Conservation (phyloP, 2,329 filamentous ascomycete genomes). For the Alternaria gansuensis region DNA sequence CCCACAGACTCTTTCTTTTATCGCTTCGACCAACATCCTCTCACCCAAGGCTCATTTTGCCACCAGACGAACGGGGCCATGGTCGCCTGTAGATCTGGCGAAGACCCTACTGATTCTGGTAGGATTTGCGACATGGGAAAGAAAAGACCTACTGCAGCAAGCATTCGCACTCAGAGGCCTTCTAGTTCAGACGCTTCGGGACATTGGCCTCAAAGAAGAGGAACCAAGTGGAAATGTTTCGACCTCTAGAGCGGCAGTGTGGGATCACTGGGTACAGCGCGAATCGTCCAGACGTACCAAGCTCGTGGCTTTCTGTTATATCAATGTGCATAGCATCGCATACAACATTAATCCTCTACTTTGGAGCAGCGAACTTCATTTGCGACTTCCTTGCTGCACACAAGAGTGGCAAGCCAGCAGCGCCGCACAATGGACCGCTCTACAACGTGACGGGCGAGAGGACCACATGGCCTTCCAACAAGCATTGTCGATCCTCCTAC, state of each 20-base stretch:
- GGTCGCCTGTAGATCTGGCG: slow-evolving; percentile 40
- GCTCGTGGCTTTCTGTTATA: slow-evolving; percentile 45
- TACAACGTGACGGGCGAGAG: slow-evolving; percentile 36
- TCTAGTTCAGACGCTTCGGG: slow-evolving; percentile 41
- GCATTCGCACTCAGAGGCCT: slow-evolving; percentile 42
- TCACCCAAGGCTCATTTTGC: slow-evolving; percentile 18
- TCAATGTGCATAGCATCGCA: slow-evolving; percentile 47
- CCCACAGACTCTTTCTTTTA: slow-evolving; percentile 35
- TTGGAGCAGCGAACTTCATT: slow-evolving; percentile 42
- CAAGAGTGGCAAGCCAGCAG: slow-evolving; percentile 39
- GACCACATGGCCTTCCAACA: slow-evolving; percentile 43
- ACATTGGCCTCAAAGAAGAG: slow-evolving; percentile 41
- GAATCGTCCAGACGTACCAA: slow-evolving; percentile 46
- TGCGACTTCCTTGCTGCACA: slow-evolving; percentile 41
- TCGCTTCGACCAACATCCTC: slow-evolving; percentile 25
- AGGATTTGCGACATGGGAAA: slow-evolving; percentile 47
- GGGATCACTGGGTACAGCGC: slow-evolving; percentile 43
- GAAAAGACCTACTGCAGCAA: slow-evolving; percentile 42
- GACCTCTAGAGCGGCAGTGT: slow-evolving; percentile 35
- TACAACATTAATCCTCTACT: slow-evolving; percentile 45
- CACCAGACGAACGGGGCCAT: slow-evolving; percentile 32
- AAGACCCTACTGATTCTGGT: slow-evolving; percentile 45
- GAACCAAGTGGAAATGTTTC: slow-evolving; percentile 15
- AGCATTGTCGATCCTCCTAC: slow-evolving; percentile 39
- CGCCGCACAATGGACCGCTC: slow-evolving; percentile 39